Percentiles rank a stretch among this genome's conserved stretches.
Conservation (phyloP, 208 protist species). For the Angomonas deanei region DNA sequence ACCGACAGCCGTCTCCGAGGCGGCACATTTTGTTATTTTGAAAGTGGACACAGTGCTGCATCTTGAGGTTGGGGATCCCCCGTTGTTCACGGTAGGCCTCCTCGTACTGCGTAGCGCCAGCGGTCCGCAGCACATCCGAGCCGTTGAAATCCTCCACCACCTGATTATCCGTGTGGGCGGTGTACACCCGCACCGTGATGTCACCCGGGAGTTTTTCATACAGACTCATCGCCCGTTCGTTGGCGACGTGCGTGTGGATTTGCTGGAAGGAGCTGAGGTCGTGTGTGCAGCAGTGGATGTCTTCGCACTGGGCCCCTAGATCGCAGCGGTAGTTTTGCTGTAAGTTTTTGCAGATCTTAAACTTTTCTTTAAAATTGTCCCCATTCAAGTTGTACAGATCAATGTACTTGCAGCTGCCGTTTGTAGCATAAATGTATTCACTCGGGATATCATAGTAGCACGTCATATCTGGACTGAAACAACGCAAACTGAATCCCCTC, state of each 20-base stretch:
- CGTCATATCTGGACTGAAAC: conserved; percentile 63
- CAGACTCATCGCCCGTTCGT: conserved; percentile 24
- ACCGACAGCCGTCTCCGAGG: conserved; percentile 69
- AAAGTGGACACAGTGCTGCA: conserved; percentile 86
- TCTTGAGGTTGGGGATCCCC: conserved; percentile 46
- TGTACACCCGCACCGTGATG: conserved; percentile 61
- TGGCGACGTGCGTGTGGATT: conserved; percentile 62
- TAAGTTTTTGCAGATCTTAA: conserved; percentile 52
- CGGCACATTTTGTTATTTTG: conserved; percentile 76
- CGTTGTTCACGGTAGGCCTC: conserved; percentile 34
- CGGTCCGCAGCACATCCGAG: conserved; percentile 62
- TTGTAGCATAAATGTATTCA: conserved; percentile 54
- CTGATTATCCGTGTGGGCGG: conserved; percentile 54
- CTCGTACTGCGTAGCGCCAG: conserved; percentile 64
- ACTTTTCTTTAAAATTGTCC: conserved; percentile 76
- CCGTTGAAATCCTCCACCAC: conserved; percentile 39
- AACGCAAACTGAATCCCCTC: conserved; percentile 57
- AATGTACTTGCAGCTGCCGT: conserved; percentile 60
- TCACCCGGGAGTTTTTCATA: conserved; percentile 53
- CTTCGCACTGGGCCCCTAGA: conserved; percentile 34
- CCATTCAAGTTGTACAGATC: conserved; percentile 74
- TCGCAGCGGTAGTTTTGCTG: conserved; percentile 30
- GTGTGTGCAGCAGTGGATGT: conserved; percentile 52
- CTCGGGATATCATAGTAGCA: conserved; percentile 72
- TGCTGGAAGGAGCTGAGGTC: conserved; percentile 48